Evolutionary conservation across 2,329 filamentous ascomycete species (phyloP), one percentile per base, ranked within the genome.

Genomic region (Colletotrichum trifolii): DNA sequence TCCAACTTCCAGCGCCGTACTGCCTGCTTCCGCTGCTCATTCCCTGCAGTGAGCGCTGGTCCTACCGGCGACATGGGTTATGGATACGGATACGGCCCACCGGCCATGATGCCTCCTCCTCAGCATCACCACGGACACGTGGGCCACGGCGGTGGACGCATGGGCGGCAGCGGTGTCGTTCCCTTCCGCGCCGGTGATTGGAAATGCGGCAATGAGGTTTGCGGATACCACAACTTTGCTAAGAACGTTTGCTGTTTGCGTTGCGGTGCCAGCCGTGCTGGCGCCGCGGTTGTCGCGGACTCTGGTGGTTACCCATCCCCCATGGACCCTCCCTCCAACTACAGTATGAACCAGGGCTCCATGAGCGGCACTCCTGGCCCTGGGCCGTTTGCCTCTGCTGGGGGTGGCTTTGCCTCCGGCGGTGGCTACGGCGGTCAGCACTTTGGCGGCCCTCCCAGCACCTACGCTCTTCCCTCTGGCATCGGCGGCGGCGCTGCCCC

Each of bases 1-100:
- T 97, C 94, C 73, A 99, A 99, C 85, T 99, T 99, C 84, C 96
- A 99, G 81, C 93, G 96, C 73, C 93, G 96, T 72, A 98, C 96
- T 15, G 96, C 95, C 56, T 99, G 96, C 81, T 99, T 99, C 91
- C 92, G 96, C 72, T 99, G 96, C 84, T 97, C 94, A 1, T 99
- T 96, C 88, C 95, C 96, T n/a, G 95, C 96, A 34, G 93, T 96
- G 78, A 91, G 91, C 68, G 89, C 91, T 40, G 91, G 89, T 13
- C 91, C 91, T 40, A 87, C 87, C 45, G 85, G 83, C 60, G 91
- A 94, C 72, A 82, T 83, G 76, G 78, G 76, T 42, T 78, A 71
- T 17, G 85, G 85, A 39, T 81, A 82, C 61, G 91, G 93, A 73
- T 89, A 91, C 47, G 89, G 87, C 66, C 92, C 93, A 43, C 93